A percentile compares a stretch with the other conserved stretches of the same genome.
phyloP scores from a whole-genome alignment of 73 alveolate species.

The Durusdinium trenchii region DNA sequence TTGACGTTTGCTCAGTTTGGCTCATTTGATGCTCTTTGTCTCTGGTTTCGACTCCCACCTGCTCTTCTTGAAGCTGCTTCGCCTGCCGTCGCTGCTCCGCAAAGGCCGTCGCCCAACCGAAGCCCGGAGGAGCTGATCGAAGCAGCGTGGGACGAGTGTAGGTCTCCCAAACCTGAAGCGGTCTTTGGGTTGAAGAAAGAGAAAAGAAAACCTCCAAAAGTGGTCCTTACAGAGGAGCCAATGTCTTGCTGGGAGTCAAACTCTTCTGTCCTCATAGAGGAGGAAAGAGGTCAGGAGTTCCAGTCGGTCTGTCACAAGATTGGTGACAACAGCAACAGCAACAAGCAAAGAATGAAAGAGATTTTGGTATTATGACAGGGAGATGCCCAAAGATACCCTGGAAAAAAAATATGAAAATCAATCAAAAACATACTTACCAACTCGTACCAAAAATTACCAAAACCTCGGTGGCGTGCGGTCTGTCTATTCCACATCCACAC shows the following conservation, averaged over 20 bases:
- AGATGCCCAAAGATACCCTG: too few relatives aligned
- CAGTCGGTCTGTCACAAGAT: conserved; percentile 33
- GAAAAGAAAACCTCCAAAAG: too few relatives aligned
- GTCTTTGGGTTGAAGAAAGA: not conserved
- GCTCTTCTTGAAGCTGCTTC: conserved; percentile 72
- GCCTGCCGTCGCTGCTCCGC: conserved; percentile 57
- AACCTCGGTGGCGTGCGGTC: too few relatives aligned
- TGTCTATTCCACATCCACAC: too few relatives aligned
- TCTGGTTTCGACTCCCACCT: not conserved
- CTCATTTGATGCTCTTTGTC: too few relatives aligned
- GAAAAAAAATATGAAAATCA: too few relatives aligned
- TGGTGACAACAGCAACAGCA: not conserved
- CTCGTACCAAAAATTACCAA: too few relatives aligned
- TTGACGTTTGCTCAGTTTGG: not conserved
- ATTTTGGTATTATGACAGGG: too few relatives aligned
- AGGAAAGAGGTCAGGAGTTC: conserved; percentile 56
- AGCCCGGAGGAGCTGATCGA: conserved; percentile 73
- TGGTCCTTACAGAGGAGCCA: not conserved
- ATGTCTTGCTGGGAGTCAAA: not conserved
- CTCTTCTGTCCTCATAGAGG: conserved; percentile 59
- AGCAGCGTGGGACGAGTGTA: conserved; percentile 86
- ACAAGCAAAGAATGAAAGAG: too few relatives aligned
- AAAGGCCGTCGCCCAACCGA: conserved; percentile 71
- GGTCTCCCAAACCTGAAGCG: conserved; percentile 61
- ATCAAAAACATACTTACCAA: too few relatives aligned